Evolutionary conservation across 495 filamentous ascomycete species (phyloP), one percentile per base, ranked within the genome.

Genomic region (Trichoderma orchidacearum): DNA sequence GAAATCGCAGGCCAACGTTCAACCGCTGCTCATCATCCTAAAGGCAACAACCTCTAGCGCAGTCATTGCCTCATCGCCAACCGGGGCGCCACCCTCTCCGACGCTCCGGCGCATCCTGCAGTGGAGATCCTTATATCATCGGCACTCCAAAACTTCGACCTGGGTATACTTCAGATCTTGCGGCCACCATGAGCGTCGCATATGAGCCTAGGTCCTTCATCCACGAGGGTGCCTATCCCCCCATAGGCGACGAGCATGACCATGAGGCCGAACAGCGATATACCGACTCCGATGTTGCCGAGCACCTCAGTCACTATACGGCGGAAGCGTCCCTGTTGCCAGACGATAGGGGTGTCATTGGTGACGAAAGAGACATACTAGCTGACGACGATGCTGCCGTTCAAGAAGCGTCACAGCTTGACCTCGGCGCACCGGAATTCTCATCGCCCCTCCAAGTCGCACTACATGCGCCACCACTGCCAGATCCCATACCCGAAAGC

Each of bases 101-200:
- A 11, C 18, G 8, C 9, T 48, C 41, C 41, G 21, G 41, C 41
- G 21, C 41, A 48, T 48, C 41, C 18, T 17, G 18, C 7, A 48
- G 41, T 9, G 23, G 11, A 23, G 27, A 27, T 18, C 7, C 7
- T 23, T 48, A 23, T 48, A 13, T 25, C 51, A 23, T 3, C 45
- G n/a, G 11, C 51, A 53, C 51, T n/a, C 28, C 51, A 31, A 53
- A 34, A 30, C 28, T 53, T 7, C 51, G n/a, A 11, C 51, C 18
- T 11, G 51, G 28, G 28, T 30, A 53, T 13, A 53, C 30, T 4
- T 53, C 51, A 5, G 28, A 34, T 28, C 11, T 34, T 7, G 17
- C 21, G 27, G 27, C 28, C 63, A 74, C 60, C 41, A 76, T 77
- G 74, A 72, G 67, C 58, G 67, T 75, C 29, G 66, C 66, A 9